A percentile compares a stretch with the other conserved stretches of the same genome.
These are phyloP conservation scores for Hypoxylon intermedium DNA, from an alignment of 495 filamentous ascomycete genomes.

Conservation along the genomic window DNA sequence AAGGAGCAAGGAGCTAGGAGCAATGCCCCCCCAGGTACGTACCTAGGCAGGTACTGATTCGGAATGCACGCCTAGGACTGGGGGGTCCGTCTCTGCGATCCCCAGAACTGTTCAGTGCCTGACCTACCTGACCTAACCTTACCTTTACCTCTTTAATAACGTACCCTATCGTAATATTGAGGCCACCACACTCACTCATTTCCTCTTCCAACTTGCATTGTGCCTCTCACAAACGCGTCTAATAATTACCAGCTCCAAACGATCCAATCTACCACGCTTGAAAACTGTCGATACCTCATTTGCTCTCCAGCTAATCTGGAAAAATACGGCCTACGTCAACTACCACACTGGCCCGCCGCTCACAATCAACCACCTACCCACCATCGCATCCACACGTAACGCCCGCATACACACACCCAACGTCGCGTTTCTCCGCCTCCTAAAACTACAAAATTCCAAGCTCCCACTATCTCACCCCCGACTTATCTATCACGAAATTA, in stretches of 20 bases:
- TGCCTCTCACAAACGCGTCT: constrained; percentile 16
- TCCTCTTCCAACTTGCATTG: constrained; percentile 12
- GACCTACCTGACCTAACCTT: neutral
- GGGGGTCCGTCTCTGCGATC: neutral
- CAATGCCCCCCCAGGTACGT: no score
- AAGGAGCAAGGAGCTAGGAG: neutral
- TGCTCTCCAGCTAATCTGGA: constrained; percentile 20
- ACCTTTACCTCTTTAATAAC: constrained; percentile 17
- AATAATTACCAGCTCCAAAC: constrained; percentile 12
- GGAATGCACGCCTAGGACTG: no score
- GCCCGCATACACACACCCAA: constrained; percentile 5
- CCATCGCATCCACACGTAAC: constrained; percentile 16
- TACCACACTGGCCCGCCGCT: constrained; percentile 19
- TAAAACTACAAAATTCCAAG: constrained; percentile 10
- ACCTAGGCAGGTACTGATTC: no score
- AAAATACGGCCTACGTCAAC: constrained; percentile 25
- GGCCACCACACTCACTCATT: constrained; percentile 22
- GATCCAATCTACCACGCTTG: constrained; percentile 3
- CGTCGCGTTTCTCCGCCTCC: constrained; percentile 4
- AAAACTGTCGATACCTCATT: constrained; percentile 28
- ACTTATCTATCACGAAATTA: constrained; percentile 7
- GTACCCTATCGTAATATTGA: constrained; percentile 28
- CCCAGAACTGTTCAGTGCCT: no score
- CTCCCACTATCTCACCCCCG: constrained; percentile 16
- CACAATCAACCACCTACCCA: constrained; percentile 1